A percentile compares a stretch with the other conserved stretches of the same genome.
phyloP scores from a whole-genome alignment of 352 stramenopile genomes.

The Phytopythium delawarense region DNA sequence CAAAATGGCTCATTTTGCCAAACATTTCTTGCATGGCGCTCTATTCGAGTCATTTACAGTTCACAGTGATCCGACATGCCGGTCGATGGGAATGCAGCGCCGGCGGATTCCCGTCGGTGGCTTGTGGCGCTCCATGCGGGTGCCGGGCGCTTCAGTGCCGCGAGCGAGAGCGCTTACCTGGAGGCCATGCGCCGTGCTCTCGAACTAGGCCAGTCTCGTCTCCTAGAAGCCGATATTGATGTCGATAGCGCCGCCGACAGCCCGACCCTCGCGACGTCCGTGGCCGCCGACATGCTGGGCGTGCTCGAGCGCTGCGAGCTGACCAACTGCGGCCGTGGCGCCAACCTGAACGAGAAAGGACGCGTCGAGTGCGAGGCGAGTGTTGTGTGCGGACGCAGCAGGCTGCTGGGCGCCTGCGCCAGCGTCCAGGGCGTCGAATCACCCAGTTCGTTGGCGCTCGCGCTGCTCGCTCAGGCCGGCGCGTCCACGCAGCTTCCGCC shows the following conservation, averaged over 20 bases:
- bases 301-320: constrained; percentile 42
- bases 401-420: constrained; percentile 21
- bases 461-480: constrained; percentile 31
- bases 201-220: constrained; percentile 9
- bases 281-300: constrained; percentile 30
- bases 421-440: constrained; percentile 39
- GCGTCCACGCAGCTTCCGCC: constrained; percentile 3
- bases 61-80: too few relatives aligned
- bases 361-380: constrained; percentile 7
- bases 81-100: too few relatives aligned
- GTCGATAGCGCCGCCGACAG: constrained; percentile 1
- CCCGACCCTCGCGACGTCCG: constrained; percentile 17
- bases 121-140: constrained; percentile 61
- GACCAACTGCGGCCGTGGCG: constrained; percentile 31
- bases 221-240: not conserved
- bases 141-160: constrained; percentile 35
- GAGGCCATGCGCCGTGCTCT: constrained; percentile 36
- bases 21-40: too few relatives aligned
- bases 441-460: constrained; percentile 39
- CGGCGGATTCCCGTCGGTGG: constrained; percentile 21
- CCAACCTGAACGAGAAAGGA: constrained; percentile 1
- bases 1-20: too few relatives aligned
- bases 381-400: not conserved
- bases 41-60: too few relatives aligned
- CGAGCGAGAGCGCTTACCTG: constrained; percentile 34